phyloP scores from a whole-genome alignment of 2,329 filamentous ascomycete genomes.

The Botrytis paeoniae region DNA sequence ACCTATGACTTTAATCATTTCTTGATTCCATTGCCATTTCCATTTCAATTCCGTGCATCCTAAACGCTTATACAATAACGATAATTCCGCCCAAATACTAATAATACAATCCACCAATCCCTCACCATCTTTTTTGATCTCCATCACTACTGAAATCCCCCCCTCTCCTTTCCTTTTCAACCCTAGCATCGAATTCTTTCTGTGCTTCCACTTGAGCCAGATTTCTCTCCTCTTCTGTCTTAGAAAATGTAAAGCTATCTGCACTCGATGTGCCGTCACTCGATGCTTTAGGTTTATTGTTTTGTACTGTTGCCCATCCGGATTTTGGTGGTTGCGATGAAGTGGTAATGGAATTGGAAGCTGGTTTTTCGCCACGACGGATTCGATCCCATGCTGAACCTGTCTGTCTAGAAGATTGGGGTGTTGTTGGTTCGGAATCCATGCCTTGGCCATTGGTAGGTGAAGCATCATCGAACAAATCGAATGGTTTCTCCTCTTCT shows the following conservation, averaged over 20 bases:
- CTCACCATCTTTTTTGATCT: constrained; percentile 32
- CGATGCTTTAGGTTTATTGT: constrained; percentile 17
- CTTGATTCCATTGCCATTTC: background rate
- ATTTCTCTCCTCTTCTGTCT: constrained; percentile 27
- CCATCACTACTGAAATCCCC: constrained; percentile 32
- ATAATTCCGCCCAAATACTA: background rate
- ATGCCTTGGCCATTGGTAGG: constrained; percentile 31
- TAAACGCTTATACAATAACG: background rate
- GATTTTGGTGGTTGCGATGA: constrained; percentile 16
- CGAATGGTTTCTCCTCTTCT: constrained; percentile 27
- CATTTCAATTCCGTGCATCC: background rate
- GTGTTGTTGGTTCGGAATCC: constrained; percentile 18
- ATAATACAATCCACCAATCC: background rate
- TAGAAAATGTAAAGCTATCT: constrained; percentile 33
- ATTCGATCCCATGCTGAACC: constrained; percentile 38
- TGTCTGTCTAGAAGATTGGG: background rate
- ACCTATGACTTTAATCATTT: background rate
- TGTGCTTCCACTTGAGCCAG: constrained; percentile 33
- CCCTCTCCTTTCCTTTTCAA: constrained; percentile 36
- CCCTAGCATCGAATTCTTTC: constrained; percentile 37
- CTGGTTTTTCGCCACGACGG: constrained; percentile 28
- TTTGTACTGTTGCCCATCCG: constrained; percentile 23
- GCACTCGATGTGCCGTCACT: constrained; percentile 17
- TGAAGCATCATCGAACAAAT: constrained; percentile 35
- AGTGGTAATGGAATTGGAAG: constrained; percentile 10